A percentile compares a stretch with the other conserved stretches of the same genome.
phyloP scores from a whole-genome alignment of 345 rosid genomes.

The Arabis hirsuta region DNA sequence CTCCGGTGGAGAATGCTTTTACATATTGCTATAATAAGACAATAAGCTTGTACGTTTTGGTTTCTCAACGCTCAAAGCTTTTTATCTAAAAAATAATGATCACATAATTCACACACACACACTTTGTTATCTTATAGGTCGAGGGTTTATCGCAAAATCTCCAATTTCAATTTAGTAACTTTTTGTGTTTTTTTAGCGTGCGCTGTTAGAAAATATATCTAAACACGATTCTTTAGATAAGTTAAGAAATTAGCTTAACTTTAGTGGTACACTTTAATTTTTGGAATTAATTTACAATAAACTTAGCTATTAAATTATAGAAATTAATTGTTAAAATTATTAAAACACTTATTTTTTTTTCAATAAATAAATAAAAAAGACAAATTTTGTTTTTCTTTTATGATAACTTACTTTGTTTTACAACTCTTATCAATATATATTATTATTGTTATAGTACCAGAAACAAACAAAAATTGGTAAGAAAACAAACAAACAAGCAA shows the following conservation, averaged over 20 bases:
- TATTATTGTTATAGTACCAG: too few relatives aligned
- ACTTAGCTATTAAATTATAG: too few relatives aligned
- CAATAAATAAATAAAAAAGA: too few relatives aligned
- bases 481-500: too few relatives aligned
- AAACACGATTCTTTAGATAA: slow-evolving; percentile 22
- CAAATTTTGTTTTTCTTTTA: too few relatives aligned
- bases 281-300: too few relatives aligned
- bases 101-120: neutral
- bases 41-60: slow-evolving; percentile 18
- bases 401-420: too few relatives aligned
- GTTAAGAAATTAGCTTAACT: slow-evolving; percentile 36
- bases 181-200: slow-evolving; percentile 35
- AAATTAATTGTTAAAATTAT: too few relatives aligned
- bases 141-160: neutral
- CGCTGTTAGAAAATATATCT: slow-evolving; percentile 13
- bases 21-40: slow-evolving; percentile 16
- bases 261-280: neutral
- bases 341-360: too few relatives aligned
- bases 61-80: neutral
- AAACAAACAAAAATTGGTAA: too few relatives aligned
- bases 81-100: slow-evolving; percentile 8
- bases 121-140: slow-evolving; percentile 1
- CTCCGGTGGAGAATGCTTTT: slow-evolving; percentile 21
- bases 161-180: slow-evolving; percentile 2
- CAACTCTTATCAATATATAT: too few relatives aligned